Evolutionary conservation across 2,329 filamentous ascomycete species (phyloP).

Genomic region (Hymenoscyphus salicellus): DNA sequence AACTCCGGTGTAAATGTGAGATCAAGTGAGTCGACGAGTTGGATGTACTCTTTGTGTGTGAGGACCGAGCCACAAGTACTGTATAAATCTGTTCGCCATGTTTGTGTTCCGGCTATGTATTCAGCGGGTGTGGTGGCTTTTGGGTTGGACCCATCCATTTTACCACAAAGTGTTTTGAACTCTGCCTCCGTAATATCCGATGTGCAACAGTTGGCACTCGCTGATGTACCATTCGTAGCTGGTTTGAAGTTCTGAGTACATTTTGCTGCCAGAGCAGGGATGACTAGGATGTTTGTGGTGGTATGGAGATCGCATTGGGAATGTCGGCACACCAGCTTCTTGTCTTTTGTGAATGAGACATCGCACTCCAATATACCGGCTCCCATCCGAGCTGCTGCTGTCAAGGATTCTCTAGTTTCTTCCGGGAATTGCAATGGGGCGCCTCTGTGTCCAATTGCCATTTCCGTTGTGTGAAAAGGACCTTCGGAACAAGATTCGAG

Average conservation of each 20-base stretch:
- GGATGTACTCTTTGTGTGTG: conserved; percentile 23
- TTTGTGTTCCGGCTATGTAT: conserved; percentile 21
- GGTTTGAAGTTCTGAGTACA: conserved; percentile 23
- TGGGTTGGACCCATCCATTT: conserved; percentile 24
- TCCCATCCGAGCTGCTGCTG: conserved; percentile 23
- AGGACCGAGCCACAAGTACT: conserved; percentile 23
- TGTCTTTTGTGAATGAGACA: conserved; percentile 25
- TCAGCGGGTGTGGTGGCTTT: conserved; percentile 21
- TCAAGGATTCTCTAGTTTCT: conserved; percentile 21
- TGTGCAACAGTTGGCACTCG: conserved; percentile 24
- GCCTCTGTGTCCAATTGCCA: conserved; percentile 24
- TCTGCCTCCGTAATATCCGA: conserved; percentile 24
- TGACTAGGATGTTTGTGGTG: conserved; percentile 24
- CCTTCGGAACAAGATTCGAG: conserved; percentile 24
- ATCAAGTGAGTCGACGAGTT: conserved; percentile 20
- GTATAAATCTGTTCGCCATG: conserved; percentile 25
- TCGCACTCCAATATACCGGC: conserved; percentile 27
- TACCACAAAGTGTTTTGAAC: conserved; percentile 23
- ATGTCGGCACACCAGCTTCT: conserved; percentile 25
- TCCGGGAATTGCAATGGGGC: conserved; percentile 25
- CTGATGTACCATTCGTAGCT: conserved; percentile 14
- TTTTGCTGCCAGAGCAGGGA: conserved; percentile 18
- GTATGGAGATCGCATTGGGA: conserved; percentile 26
- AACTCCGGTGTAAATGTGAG: conserved; percentile 27
- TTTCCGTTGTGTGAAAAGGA: conserved; percentile 14